phyloP scores from a whole-genome alignment of 805 yeast species.

The Wickerhamiella spandovensis region DNA sequence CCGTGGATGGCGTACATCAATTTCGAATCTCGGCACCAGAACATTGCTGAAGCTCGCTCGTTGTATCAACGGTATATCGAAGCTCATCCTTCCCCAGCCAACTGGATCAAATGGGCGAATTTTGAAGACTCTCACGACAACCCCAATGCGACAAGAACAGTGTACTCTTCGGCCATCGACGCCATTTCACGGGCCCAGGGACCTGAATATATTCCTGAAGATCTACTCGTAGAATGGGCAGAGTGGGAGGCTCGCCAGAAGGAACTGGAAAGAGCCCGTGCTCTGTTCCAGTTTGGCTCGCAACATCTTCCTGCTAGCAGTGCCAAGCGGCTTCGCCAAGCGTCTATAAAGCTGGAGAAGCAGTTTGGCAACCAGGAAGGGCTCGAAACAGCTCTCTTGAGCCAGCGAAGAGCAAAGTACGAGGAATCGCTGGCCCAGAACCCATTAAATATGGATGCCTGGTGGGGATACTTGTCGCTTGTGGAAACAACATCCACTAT shows the following conservation, averaged over 20 bases:
- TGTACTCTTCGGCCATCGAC: constrained; percentile 57
- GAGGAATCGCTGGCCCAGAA: constrained; percentile 33
- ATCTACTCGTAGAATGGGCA: constrained; percentile 44
- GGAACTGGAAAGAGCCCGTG: constrained; percentile 51
- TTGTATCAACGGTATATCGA: constrained; percentile 45
- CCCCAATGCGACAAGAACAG: constrained; percentile 35
- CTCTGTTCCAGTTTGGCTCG: constrained; percentile 41
- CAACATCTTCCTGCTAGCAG: constrained; percentile 31
- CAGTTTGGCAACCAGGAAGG: constrained; percentile 43
- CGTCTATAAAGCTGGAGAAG: constrained; percentile 48
- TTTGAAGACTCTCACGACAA: constrained; percentile 49
- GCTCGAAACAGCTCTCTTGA: constrained; percentile 34
- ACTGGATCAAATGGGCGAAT: constrained; percentile 65
- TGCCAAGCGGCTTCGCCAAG: constrained; percentile 28
- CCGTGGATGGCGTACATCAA: constrained; percentile 69
- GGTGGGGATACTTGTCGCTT: constrained; percentile 66
- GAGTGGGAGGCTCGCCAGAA: constrained; percentile 50
- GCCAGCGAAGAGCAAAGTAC: constrained; percentile 44
- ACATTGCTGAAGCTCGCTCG: constrained; percentile 41
- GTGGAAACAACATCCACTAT: constrained; percentile 29
- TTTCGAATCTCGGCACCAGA: constrained; percentile 57
- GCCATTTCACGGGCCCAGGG: constrained; percentile 24
- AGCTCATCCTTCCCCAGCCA: constrained; percentile 36
- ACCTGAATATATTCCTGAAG: constrained; percentile 24
- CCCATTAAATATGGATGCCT: constrained; percentile 45